Evolutionary conservation across 2,329 filamentous ascomycete species (phyloP).

Genomic region (Cladosporium austrohemisphaericum): DNA sequence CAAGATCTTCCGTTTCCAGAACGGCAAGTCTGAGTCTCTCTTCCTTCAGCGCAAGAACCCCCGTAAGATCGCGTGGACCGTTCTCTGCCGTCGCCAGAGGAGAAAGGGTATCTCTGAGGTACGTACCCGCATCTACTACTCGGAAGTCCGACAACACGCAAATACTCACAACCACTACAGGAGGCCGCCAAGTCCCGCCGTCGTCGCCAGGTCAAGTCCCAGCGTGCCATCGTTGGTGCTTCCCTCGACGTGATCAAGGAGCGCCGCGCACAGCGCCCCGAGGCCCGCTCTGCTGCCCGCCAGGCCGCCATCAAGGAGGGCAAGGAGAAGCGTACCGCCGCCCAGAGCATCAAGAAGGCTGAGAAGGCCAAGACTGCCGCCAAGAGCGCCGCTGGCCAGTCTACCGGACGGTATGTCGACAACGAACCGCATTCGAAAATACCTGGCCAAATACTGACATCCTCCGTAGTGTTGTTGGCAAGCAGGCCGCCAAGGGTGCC

Average conservation of each 20-base stretch:
- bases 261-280: slow-evolving; percentile 88
- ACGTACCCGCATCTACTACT: slow-evolving; percentile 43
- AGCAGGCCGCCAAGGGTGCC: slow-evolving; percentile 94
- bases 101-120: slow-evolving; percentile 99
- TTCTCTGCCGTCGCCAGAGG: slow-evolving; percentile 97
- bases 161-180: slow-evolving; percentile 50
- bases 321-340: slow-evolving; percentile 96
- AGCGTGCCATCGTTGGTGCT: slow-evolving; percentile 98
- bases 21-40: slow-evolving; percentile 98
- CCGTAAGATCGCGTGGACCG: slow-evolving; percentile 97
- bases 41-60: slow-evolving; percentile 99
- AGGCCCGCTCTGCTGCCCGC: slow-evolving; percentile 90
- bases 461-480: slow-evolving; percentile 65
- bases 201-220: slow-evolving; percentile 95
- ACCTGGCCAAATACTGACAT: slow-evolving; percentile 16
- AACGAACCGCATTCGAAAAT: neutral
- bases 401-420: slow-evolving; percentile 49
- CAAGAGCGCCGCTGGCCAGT: slow-evolving; percentile 69
- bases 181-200: slow-evolving; percentile 99
- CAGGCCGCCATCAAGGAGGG: slow-evolving; percentile 87
- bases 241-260: slow-evolving; percentile 99
- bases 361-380: slow-evolving; percentile 96
- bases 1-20: slow-evolving; percentile 99
- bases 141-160: neutral
- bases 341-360: slow-evolving; percentile 91